Evolutionary conservation across 805 yeast species (phyloP).

Genomic region (Candida endomychidarum): DNA sequence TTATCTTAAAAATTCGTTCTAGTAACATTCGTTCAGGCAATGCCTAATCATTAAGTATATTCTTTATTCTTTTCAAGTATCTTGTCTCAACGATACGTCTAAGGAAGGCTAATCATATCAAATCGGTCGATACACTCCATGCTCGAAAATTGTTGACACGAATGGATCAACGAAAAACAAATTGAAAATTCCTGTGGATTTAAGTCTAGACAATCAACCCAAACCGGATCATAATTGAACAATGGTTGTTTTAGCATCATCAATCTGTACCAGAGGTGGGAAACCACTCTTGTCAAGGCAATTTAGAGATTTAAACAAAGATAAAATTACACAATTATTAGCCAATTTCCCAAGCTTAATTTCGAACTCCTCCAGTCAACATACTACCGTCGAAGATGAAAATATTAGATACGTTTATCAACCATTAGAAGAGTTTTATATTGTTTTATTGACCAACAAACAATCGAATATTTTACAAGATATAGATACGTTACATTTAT

Average conservation of each 20-base stretch:
- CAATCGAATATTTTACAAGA: conserved; percentile 92
- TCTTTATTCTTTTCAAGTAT: no score
- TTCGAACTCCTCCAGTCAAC: conserved; percentile 69
- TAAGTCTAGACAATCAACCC: not conserved
- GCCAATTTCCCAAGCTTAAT: conserved; percentile 83
- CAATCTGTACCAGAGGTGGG: conserved; percentile 91
- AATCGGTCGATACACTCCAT: conserved; percentile 1
- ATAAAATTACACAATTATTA: conserved; percentile 80
- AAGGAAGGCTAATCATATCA: no score
- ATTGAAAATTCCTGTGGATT: not conserved
- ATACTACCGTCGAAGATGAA: conserved; percentile 92
- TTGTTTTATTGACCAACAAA: conserved; percentile 86
- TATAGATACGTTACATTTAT: conserved; percentile 84
- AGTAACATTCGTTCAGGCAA: no score
- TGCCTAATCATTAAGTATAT: no score
- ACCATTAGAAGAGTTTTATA: conserved; percentile 91
- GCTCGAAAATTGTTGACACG: conserved; percentile 8
- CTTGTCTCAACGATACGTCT: no score
- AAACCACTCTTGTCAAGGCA: conserved; percentile 91
- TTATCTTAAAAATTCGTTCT: no score
- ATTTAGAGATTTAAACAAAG: conserved; percentile 80
- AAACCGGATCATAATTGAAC: not conserved
- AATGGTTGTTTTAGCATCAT: conserved; percentile 88
- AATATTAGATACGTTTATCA: conserved; percentile 91
- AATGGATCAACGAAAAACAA: conserved; percentile 10